phyloP scores from a whole-genome alignment of 306 rosid species.

The Dryas octopetala region DNA sequence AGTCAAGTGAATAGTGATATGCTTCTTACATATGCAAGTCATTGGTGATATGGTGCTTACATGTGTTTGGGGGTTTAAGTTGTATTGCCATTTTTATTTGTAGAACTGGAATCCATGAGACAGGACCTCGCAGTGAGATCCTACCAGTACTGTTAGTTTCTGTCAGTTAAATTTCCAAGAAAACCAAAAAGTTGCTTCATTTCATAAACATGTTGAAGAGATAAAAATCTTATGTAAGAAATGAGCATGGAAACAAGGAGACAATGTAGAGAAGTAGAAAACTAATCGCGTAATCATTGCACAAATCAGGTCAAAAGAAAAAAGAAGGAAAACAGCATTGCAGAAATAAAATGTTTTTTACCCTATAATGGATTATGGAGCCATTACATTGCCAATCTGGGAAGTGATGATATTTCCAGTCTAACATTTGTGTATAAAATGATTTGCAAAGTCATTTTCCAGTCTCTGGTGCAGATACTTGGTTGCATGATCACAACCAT shows the following conservation, averaged over 20 bases:
- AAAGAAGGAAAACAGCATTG: no score
- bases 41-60: neutral
- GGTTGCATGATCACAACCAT: neutral
- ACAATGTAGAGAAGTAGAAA: neutral
- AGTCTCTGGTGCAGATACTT: neutral
- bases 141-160: neutral
- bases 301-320: neutral
- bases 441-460: neutral
- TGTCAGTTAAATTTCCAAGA: neutral
- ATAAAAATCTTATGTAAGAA: neutral
- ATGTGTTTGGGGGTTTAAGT: neutral
- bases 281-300: neutral
- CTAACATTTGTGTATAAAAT: neutral
- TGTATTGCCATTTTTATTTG: neutral
- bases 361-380: neutral
- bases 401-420: neutral
- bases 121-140: neutral
- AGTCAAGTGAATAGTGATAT: neutral
- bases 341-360: neutral
- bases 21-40: neutral
- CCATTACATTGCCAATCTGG: neutral
- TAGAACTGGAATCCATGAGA: neutral
- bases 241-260: neutral
- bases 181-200: neutral
- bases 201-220: neutral